A percentile compares a stretch with the other conserved stretches of the same genome.
phyloP scores from a whole-genome alignment of 305 asterid species.

The Salvia sclarea region DNA sequence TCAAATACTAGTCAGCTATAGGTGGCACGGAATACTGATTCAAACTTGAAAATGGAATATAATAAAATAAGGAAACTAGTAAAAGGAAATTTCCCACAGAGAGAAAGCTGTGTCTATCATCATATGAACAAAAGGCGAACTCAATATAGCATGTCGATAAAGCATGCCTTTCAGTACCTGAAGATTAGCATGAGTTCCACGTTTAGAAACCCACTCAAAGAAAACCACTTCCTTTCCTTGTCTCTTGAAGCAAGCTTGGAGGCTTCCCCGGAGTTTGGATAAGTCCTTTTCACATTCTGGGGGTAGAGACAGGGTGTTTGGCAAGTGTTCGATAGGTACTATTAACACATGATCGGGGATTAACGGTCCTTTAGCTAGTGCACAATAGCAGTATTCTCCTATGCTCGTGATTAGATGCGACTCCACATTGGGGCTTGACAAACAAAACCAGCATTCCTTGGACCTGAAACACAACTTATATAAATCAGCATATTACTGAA shows the following conservation, averaged over 20 bases:
- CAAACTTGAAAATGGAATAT: conserved; percentile 22
- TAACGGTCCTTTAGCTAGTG: conserved; percentile 94
- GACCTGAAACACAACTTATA: conserved; percentile 55
- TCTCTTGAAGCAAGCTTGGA: conserved; percentile 69
- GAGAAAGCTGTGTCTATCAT: conserved; percentile 11
- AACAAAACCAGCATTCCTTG: conserved; percentile 97
- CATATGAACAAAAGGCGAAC: conserved; percentile 22
- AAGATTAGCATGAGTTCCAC: conserved; percentile 93
- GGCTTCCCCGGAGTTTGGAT: conserved; percentile 57
- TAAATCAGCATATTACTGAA: conserved; percentile 10
- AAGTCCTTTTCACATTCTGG: conserved; percentile 74
- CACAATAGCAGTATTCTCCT: conserved; percentile 83
- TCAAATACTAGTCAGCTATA: conserved; percentile 24
- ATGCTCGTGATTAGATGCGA: conserved; percentile 75
- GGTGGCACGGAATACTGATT: conserved; percentile 28
- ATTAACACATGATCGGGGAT: conserved; percentile 85
- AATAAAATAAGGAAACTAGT: conserved; percentile 10
- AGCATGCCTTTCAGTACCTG: conserved; percentile 56
- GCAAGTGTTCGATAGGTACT: conserved; percentile 80
- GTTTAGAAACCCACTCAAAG: conserved; percentile 85
- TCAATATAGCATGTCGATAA: conserved; percentile 9
- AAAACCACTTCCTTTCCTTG: conserved; percentile 80
- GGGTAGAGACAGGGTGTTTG: conserved; percentile 72
- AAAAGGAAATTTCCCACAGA: not conserved
- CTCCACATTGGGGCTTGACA: conserved; percentile 82